A percentile compares a stretch with the other conserved stretches of the same genome.
phyloP scores from a whole-genome alignment of 306 rosid genomes.

The Datisca glomerata region DNA sequence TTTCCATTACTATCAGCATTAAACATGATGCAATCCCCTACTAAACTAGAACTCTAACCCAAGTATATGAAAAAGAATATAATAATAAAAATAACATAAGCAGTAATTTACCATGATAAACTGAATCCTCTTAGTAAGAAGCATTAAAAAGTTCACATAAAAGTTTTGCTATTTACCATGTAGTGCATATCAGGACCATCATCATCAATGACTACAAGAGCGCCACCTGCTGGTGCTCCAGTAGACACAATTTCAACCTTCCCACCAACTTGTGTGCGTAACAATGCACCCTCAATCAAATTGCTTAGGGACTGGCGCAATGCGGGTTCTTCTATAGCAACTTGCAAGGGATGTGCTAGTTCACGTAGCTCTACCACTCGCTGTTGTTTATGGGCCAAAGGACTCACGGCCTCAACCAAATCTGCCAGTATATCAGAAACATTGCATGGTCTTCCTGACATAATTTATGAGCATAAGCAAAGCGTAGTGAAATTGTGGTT shows the following conservation, averaged over 20 bases:
- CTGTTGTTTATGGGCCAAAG: conserved; percentile 64
- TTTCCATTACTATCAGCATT: no score
- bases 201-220: conserved; percentile 75
- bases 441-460: conserved; percentile 94
- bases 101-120: no score
- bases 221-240: conserved; percentile 88
- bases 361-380: conserved; percentile 49
- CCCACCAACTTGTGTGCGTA: conserved; percentile 78
- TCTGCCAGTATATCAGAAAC: conserved; percentile 70
- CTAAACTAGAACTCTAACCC: no score
- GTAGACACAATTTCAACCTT: conserved; percentile 71
- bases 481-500: no score
- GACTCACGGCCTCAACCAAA: conserved; percentile 70
- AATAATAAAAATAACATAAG: no score
- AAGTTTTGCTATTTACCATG: conserved; percentile 76
- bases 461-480: conserved; percentile 41
- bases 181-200: conserved; percentile 99
- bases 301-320: conserved; percentile 93
- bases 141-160: no score
- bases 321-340: conserved; percentile 82
- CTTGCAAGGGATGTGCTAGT: conserved; percentile 44
- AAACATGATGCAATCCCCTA: no score
- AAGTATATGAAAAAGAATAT: no score
- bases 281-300: conserved; percentile 76
- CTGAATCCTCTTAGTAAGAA: no score